These are phyloP conservation scores for Beta lomatogona DNA, from an alignment of 179 eudicot genomes.

Conservation along the genomic window DNA sequence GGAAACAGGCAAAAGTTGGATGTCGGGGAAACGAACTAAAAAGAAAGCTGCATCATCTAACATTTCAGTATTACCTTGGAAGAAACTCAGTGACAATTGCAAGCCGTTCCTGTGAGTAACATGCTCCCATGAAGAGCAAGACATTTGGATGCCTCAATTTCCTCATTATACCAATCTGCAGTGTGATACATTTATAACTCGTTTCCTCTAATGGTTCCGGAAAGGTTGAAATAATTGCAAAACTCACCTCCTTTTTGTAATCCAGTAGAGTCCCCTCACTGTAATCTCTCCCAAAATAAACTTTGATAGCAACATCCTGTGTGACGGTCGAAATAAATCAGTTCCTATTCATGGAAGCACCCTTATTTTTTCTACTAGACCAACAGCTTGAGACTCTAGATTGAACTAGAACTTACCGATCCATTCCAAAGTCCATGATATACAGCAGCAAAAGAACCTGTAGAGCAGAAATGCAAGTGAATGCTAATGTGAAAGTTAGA, in stretches of 20 bases:
- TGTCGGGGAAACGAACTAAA: neutral
- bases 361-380: neutral
- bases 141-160: conserved; percentile 83
- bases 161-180: conserved; percentile 72
- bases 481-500: neutral
- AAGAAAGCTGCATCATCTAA: neutral
- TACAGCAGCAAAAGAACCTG: conserved; percentile 77
- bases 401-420: conserved; percentile 48
- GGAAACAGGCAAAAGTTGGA: neutral
- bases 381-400: neutral
- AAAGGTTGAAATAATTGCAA: neutral
- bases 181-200: neutral
- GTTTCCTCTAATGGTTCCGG: neutral
- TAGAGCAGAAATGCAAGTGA: conserved; percentile 10
- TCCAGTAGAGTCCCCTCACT: conserved; percentile 53
- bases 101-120: conserved; percentile 62
- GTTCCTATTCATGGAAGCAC: neutral
- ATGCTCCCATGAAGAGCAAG: conserved; percentile 80
- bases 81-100: conserved; percentile 78
- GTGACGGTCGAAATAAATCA: conserved; percentile 22
- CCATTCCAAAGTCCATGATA: conserved; percentile 83
- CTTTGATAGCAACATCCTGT: conserved; percentile 83
- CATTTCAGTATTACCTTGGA: conserved; percentile 51
- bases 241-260: conserved; percentile 66
- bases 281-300: conserved; percentile 57